phyloP scores from a whole-genome alignment of 352 stramenopile species.

The Phytopythium montanum region DNA sequence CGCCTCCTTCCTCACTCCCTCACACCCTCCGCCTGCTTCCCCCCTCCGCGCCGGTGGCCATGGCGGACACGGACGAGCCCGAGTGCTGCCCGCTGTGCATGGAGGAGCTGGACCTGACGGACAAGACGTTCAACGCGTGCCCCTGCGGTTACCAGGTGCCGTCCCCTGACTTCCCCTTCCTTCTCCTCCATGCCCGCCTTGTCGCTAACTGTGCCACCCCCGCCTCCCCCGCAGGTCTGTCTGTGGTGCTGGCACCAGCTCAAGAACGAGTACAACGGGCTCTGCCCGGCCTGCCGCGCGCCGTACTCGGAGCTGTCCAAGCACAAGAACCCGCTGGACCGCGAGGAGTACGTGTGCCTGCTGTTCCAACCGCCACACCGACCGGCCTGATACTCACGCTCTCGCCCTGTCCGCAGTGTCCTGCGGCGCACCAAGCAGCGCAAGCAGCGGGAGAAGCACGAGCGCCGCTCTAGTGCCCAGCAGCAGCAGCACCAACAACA shows the following conservation, averaged over 20 bases:
- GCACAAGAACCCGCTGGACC: conserved; percentile 91
- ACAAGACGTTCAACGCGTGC: conserved; percentile 98
- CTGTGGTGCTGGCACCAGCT: conserved; percentile 99
- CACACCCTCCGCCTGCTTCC: too few species aligned
- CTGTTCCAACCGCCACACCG: too few species aligned
- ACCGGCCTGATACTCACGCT: neutral
- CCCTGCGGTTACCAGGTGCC: conserved; percentile 96
- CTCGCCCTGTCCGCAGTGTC: conserved; percentile 30
- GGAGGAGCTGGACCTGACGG: conserved; percentile 97
- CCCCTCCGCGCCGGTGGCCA: conserved; percentile 10
- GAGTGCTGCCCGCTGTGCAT: conserved; percentile 98
- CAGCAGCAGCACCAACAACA: too few species aligned
- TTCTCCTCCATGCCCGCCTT: too few species aligned
- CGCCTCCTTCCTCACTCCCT: too few species aligned
- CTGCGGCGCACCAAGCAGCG: conserved; percentile 75
- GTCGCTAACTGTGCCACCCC: too few species aligned
- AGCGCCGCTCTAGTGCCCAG: conserved; percentile 55
- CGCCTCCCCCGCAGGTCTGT: conserved; percentile 76
- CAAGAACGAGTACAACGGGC: conserved; percentile 97
- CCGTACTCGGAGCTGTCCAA: conserved; percentile 94
- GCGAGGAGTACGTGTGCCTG: conserved; percentile 80
- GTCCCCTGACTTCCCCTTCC: neutral
- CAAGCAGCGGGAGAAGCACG: conserved; percentile 83
- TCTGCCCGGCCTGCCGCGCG: conserved; percentile 97
- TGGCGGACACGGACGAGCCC: conserved; percentile 78